Percentiles rank a stretch among this genome's conserved stretches.
Evolutionary conservation across 495 filamentous ascomycete species (phyloP).

Genomic region (Daldinia grandis): DNA sequence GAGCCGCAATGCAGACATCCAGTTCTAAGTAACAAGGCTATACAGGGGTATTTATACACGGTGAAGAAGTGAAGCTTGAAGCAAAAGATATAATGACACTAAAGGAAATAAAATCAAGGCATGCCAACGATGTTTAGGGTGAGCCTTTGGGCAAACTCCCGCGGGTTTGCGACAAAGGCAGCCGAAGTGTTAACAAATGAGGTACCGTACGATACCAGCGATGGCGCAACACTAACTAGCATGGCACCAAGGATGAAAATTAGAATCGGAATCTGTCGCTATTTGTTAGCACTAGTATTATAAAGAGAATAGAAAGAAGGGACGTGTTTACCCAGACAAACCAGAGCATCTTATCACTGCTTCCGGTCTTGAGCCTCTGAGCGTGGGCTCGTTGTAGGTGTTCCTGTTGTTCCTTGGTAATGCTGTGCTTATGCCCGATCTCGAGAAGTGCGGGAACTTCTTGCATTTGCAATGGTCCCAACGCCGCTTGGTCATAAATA

Average conservation of each 20-base stretch:
- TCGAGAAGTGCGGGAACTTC: constrained; percentile 57
- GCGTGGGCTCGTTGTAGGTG: constrained; percentile 75
- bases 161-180: constrained; percentile 29
- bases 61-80: constrained; percentile 12
- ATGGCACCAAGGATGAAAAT: constrained; percentile 70
- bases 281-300: constrained; percentile 18
- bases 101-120: constrained; percentile 16
- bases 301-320: neutral
- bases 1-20: constrained; percentile 14
- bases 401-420: constrained; percentile 78
- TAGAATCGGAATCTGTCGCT: constrained; percentile 52
- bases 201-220: constrained; percentile 55
- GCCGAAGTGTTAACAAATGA: constrained; percentile 2
- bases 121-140: constrained; percentile 8
- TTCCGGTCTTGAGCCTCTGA: constrained; percentile 75
- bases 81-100: constrained; percentile 5
- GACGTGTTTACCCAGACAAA: constrained; percentile 75
- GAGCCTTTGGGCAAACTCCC: constrained; percentile 23
- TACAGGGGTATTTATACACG: constrained; percentile 31
- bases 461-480: constrained; percentile 26
- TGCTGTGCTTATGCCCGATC: constrained; percentile 60
- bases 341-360: constrained; percentile 80
- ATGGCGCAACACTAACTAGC: constrained; percentile 67
- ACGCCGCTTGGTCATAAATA: constrained; percentile 58
- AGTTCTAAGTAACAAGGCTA: constrained; percentile 14